phyloP scores from a whole-genome alignment of 768 basidiomycete species.

The Agaricus bisporus region DNA sequence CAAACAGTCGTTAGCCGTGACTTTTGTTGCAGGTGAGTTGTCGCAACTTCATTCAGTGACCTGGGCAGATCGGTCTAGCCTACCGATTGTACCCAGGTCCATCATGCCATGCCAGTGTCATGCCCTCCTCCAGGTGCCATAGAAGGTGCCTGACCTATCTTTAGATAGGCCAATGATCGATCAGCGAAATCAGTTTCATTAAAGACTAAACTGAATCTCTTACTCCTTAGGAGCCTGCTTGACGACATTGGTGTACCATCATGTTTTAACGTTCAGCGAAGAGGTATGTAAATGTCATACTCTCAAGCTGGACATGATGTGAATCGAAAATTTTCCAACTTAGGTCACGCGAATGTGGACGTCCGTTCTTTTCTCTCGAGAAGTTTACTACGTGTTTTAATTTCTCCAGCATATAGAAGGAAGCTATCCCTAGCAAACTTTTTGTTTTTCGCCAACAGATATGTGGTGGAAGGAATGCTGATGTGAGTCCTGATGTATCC shows the following conservation, averaged over 20 bases:
- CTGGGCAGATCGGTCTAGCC: no score
- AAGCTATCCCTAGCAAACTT: constrained; percentile 19
- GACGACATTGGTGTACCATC: constrained; percentile 20
- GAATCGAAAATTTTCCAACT: not conserved
- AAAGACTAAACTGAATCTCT: no score
- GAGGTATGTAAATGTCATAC: constrained; percentile 14
- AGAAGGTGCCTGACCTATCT: not conserved
- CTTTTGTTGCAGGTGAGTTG: constrained; percentile 19
- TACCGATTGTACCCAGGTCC: no score
- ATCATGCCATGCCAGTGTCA: no score
- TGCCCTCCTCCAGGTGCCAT: not conserved
- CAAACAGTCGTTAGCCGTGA: constrained; percentile 19
- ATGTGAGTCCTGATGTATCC: constrained; percentile 12
- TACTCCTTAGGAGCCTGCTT: constrained; percentile 18
- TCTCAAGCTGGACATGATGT: not conserved
- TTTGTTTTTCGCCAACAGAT: constrained; percentile 22
- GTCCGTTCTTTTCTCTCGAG: constrained; percentile 9
- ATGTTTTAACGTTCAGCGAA: constrained; percentile 19
- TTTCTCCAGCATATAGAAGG: constrained; percentile 6
- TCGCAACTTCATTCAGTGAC: not conserved
- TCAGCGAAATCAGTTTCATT: no score
- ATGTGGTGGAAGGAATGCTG: constrained; percentile 22
- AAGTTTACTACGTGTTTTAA: not conserved
- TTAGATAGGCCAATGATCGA: no score
- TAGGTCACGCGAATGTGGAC: constrained; percentile 21